Conservation (phyloP, 2,329 filamentous ascomycete species). For the Penicillium sp. region DNA sequence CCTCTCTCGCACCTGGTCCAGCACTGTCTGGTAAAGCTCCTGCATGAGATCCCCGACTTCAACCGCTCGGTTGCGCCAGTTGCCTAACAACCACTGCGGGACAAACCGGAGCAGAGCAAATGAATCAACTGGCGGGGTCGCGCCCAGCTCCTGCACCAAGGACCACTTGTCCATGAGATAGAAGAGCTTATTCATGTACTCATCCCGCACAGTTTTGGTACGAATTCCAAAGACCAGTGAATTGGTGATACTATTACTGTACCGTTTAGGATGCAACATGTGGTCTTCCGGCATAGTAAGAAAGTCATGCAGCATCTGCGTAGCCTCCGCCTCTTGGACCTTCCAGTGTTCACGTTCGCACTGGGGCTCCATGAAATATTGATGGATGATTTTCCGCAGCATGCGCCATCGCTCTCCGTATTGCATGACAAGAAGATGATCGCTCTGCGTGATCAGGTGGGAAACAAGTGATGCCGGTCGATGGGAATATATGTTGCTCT, state of each 20-base stretch:
- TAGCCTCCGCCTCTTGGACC: neutral
- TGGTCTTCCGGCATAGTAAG: neutral
- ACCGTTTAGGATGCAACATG: neutral
- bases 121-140: conserved; percentile 55
- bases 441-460: conserved; percentile 20
- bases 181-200: conserved; percentile 47
- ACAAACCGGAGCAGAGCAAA: conserved; percentile 51
- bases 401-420: conserved; percentile 21
- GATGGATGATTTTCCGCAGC: conserved; percentile 6
- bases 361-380: neutral
- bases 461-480: conserved; percentile 37
- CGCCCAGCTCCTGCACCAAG: conserved; percentile 52
- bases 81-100: conserved; percentile 47
- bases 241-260: neutral
- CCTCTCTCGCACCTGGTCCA: conserved; percentile 40
- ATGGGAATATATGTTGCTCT: conserved; percentile 48
- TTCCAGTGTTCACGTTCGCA: neutral
- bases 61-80: conserved; percentile 45
- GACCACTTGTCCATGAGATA: conserved; percentile 49
- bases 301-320: neutral
- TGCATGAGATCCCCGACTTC: conserved; percentile 49
- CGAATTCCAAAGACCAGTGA: neutral
- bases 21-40: conserved; percentile 44
- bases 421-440: conserved; percentile 22
- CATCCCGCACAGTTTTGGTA: conserved; percentile 5